These are phyloP conservation scores for Leptomonas seymouri DNA, from an alignment of 208 protist genomes.

Conservation along the genomic window DNA sequence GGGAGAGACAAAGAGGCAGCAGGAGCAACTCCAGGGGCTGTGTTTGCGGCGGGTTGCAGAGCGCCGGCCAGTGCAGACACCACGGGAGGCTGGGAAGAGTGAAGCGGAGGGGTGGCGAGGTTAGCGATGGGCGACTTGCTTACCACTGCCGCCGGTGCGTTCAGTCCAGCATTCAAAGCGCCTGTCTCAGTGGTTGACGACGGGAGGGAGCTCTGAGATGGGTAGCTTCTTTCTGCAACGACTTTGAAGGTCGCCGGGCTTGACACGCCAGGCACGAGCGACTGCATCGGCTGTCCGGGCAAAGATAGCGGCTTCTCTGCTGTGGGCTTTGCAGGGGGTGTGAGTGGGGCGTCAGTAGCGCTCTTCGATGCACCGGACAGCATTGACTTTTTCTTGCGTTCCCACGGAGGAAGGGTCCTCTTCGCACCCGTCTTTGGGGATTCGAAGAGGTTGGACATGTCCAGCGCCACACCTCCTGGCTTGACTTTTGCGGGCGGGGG, in stretches of 20 bases:
- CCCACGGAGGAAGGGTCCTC: constrained; percentile 51
- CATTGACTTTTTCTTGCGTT: constrained; percentile 26
- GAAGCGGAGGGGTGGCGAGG: neutral
- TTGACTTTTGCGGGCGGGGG: constrained; percentile 35
- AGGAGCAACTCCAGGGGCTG: neutral
- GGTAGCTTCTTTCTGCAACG: constrained; percentile 11
- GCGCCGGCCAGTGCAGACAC: neutral
- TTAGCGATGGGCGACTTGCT: constrained; percentile 23
- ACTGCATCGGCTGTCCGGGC: constrained; percentile 6
- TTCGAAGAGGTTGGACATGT: constrained; percentile 49
- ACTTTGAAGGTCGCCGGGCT: constrained; percentile 7
- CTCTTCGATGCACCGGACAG: constrained; percentile 2
- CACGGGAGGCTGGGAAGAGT: neutral
- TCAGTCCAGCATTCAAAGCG: neutral
- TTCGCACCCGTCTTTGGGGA: constrained; percentile 27
- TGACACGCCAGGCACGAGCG: neutral
- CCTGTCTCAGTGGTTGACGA: neutral
- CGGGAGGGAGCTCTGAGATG: constrained; percentile 15
- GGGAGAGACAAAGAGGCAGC: neutral
- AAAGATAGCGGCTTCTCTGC: constrained; percentile 6
- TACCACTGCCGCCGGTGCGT: constrained; percentile 7
- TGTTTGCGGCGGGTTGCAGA: neutral
- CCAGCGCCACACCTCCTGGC: constrained; percentile 40
- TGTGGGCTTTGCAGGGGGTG: neutral
- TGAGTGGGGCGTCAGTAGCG: neutral